Evolutionary conservation across 495 filamentous ascomycete genomes (phyloP).

Genomic region (Lichenothelia convexa): DNA sequence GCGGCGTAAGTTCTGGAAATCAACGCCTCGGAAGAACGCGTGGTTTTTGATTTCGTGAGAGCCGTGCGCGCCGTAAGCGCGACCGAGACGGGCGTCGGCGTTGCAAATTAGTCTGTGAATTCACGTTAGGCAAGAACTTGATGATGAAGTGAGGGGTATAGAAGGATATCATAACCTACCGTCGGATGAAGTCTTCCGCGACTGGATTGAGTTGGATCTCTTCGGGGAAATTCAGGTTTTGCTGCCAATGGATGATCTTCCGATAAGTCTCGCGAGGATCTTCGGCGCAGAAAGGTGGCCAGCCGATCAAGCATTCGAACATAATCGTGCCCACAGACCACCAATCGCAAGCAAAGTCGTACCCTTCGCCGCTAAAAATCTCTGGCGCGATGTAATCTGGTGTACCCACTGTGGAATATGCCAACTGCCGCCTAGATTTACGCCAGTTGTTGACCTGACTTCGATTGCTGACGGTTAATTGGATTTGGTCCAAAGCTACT

Average conservation of each 20-base stretch:
- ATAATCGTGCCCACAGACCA: conserved; percentile 98
- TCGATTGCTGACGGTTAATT: conserved; percentile 92
- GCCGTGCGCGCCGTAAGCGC: conserved; percentile 48
- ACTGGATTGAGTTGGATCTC: conserved; percentile 76
- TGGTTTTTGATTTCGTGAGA: conserved; percentile 84
- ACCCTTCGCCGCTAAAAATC: conserved; percentile 91
- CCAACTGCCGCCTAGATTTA: conserved; percentile 83
- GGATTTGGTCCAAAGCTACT: conserved; percentile 92
- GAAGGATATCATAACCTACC: conserved; percentile 34
- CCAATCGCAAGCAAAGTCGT: conserved; percentile 95
- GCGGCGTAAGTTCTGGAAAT: conserved; percentile 74
- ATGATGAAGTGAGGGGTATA: no score
- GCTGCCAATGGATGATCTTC: conserved; percentile 97
- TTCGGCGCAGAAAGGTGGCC: conserved; percentile 98
- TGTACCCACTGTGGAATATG: conserved; percentile 95
- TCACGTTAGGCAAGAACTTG: no score
- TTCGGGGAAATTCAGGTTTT: conserved; percentile 89
- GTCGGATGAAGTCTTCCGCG: conserved; percentile 73
- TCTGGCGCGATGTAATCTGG: conserved; percentile 98
- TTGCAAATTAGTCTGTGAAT: conserved; percentile 71
- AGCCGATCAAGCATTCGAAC: conserved; percentile 98
- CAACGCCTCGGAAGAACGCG: conserved; percentile 87
- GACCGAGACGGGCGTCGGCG: conserved; percentile 72
- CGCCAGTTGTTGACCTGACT: conserved; percentile 96
- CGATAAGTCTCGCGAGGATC: conserved; percentile 95